A percentile compares a stretch with the other conserved stretches of the same genome.
These are phyloP conservation scores for Mycena haematopus DNA, from an alignment of 768 basidiomycete genomes.

Conservation along the genomic window DNA sequence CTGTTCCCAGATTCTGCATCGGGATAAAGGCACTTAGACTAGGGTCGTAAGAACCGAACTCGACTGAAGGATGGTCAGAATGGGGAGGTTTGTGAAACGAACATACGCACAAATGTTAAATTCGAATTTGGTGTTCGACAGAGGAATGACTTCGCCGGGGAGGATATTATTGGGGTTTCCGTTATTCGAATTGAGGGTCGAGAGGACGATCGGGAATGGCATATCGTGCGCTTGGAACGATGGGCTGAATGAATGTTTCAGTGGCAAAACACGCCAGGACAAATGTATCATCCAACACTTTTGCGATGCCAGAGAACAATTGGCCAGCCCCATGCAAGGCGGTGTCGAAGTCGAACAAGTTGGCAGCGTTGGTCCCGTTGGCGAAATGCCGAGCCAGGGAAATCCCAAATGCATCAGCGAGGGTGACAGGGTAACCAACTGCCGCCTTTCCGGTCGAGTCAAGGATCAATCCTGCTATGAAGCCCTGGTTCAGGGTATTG, in stretches of 20 bases:
- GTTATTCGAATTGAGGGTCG: constrained; percentile 34
- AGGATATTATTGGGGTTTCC: constrained; percentile 34
- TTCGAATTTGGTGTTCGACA: constrained; percentile 42
- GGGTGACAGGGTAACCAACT: constrained; percentile 30
- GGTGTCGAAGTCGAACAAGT: constrained; percentile 37
- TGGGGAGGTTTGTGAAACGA: neutral
- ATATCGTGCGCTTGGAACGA: constrained; percentile 40
- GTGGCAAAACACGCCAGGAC: neutral
- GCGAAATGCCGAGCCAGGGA: constrained; percentile 28
- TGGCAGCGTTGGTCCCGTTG: constrained; percentile 40
- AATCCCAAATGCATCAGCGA: constrained; percentile 22
- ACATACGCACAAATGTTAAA: constrained; percentile 38
- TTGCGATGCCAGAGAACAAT: constrained; percentile 40
- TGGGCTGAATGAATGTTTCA: constrained; percentile 31
- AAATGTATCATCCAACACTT: constrained; percentile 38
- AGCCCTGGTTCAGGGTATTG: constrained; percentile 30
- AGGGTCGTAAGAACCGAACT: constrained; percentile 51
- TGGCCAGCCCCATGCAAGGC: constrained; percentile 41
- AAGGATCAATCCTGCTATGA: constrained; percentile 28
- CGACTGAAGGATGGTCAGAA: constrained; percentile 33
- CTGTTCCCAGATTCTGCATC: constrained; percentile 51
- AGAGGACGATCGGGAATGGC: constrained; percentile 49
- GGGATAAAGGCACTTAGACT: constrained; percentile 51
- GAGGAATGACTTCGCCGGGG: constrained; percentile 33
- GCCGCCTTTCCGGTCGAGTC: constrained; percentile 44